Base-by-base conservation (phyloP, 108 stramenopile genomes). In the Schizochytrium sp. region DNA sequence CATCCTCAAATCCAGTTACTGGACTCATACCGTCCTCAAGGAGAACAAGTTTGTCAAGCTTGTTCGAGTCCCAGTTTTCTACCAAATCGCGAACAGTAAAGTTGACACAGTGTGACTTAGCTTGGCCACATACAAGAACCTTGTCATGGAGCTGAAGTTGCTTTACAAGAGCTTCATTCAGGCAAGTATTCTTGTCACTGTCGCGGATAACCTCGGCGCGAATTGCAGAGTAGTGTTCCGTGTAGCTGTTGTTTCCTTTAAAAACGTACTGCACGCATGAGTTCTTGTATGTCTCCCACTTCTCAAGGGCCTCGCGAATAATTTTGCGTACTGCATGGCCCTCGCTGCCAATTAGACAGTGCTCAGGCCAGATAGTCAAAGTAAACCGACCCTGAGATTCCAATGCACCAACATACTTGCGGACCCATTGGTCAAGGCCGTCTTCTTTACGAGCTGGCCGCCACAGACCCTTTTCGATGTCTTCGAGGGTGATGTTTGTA, bases 351-450 rank as follows among this genome's bases (percentile, higher is more conserved):
- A 96, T 93, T 59, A 98, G 88, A 91, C 98, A 98, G 91, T 98
- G 98, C 91, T 97, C 98, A 28, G 98, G 98, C 98, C 98, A 98
- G 44, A 98, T 94, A 87, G 93, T 94, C 8, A 97, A 90, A 72
- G 90, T 83, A 92, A 98, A 97, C 7, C 88, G 87, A 19, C 96
- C 96, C 41, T 91, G 88, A 15, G 72, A 64, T 89, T 97, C 96
- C 58, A 98, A 89, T 61, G 92, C 88, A 42, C 72, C 53, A 3
- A 91, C 61, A 91, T 94, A 94, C 1, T 46, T 40, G 56, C 89
- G 49, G 50, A 69, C 90, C 89, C 93, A 88, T 44, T 90, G 88
- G 92, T 88, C 57, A 40, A 57, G 46, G 28, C 64, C 64, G 3
- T 8, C 7, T n/a, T 55, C 55, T 44, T 10, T 38, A 2, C 73